Percentiles rank a stretch among this genome's conserved stretches.
These are phyloP conservation scores for Raphanus hybrid DNA, from an alignment of 441 rosid genomes.

Conservation along the genomic window DNA sequence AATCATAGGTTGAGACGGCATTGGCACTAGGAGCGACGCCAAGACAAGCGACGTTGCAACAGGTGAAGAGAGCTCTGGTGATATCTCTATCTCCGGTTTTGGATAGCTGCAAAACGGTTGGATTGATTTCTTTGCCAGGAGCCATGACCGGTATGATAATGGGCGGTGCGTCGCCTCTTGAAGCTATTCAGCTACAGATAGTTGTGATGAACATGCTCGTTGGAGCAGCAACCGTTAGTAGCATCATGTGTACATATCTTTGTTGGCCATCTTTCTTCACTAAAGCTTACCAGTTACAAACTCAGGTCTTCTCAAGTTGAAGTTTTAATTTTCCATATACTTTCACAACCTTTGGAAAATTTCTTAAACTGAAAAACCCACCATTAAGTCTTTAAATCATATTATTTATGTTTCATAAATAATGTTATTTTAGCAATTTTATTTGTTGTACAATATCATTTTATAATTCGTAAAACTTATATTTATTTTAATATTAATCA, in stretches of 20 bases:
- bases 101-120: slow-evolving; percentile 92
- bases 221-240: slow-evolving; percentile 84
- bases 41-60: slow-evolving; percentile 71
- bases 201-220: slow-evolving; percentile 91
- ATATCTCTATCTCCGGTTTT: slow-evolving; percentile 84
- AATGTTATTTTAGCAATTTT: no score
- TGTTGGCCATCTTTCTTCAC: slow-evolving; percentile 93
- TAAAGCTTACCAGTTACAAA: slow-evolving; percentile 70
- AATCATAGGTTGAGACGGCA: slow-evolving; percentile 81
- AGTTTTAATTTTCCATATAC: not conserved
- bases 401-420: no score
- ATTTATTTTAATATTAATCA: no score
- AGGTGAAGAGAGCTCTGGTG: slow-evolving; percentile 74
- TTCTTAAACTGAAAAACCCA: no score
- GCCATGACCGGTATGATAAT: slow-evolving; percentile 96
- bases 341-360: no score
- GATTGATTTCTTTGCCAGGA: slow-evolving; percentile 83
- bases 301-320: slow-evolving; percentile 54
- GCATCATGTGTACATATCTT: slow-evolving; percentile 77
- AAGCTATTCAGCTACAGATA: slow-evolving; percentile 91
- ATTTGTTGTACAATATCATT: no score
- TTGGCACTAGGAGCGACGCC: slow-evolving; percentile 93
- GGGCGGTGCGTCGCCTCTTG: slow-evolving; percentile 94
- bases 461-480: no score
- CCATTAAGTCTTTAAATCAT: no score